Percentiles rank a stretch among this genome's conserved stretches.
Evolutionary conservation across 164 flowering plant species (phyloP).

Genomic region (Annona squamosa): DNA sequence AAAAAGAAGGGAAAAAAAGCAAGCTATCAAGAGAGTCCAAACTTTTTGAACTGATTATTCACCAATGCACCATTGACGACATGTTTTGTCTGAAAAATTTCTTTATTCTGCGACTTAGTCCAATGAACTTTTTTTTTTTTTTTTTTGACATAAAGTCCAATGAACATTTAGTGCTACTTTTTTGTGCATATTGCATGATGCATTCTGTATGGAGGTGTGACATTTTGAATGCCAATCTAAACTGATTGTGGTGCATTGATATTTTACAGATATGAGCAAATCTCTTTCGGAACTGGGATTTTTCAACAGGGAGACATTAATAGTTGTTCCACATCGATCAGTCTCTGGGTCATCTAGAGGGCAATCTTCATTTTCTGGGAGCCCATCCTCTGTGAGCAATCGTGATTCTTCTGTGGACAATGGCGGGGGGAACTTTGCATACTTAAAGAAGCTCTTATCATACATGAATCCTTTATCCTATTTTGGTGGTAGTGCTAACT

Average conservation of each 20-base stretch:
- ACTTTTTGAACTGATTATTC: no score
- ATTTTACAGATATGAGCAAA: conserved; percentile 52
- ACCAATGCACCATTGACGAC: no score
- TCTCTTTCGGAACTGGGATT: conserved; percentile 58
- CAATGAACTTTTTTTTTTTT: no score
- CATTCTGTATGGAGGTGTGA: not conserved
- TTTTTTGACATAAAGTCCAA: no score
- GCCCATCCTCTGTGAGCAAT: conserved; percentile 9
- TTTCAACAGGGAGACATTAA: conserved; percentile 58
- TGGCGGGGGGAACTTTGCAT: conserved; percentile 48
- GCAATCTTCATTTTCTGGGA: conserved; percentile 15
- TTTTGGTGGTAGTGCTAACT: conserved; percentile 37
- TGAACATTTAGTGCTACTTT: not conserved
- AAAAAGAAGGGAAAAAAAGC: no score
- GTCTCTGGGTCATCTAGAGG: conserved; percentile 14
- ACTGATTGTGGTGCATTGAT: not conserved
- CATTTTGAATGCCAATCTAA: not conserved
- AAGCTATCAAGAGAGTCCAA: no score
- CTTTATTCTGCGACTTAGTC: no score
- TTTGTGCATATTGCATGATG: not conserved
- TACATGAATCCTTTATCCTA: conserved; percentile 70
- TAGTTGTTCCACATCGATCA: conserved; percentile 52
- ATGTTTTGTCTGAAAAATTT: no score
- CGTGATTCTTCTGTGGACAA: conserved; percentile 24
- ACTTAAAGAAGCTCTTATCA: conserved; percentile 41